Percentiles rank a stretch among this genome's conserved stretches.
These are phyloP conservation scores for Miscanthus sacchariflorus DNA, from an alignment of 202 grass and related monocot species.

Conservation along the genomic window DNA sequence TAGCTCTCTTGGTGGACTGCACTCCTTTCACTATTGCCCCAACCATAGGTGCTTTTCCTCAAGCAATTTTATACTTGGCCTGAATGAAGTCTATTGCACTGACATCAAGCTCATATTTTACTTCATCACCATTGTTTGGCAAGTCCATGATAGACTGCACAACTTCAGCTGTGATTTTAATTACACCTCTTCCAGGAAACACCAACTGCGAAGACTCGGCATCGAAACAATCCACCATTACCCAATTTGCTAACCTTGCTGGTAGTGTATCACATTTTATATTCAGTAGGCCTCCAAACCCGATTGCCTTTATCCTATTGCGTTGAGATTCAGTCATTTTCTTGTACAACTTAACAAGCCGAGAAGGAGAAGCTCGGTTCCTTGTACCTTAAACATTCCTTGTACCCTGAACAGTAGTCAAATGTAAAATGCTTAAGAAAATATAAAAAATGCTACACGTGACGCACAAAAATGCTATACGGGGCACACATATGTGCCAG, in stretches of 20 bases:
- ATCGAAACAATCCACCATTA: background rate
- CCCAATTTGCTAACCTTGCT: background rate
- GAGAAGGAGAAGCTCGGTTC: too few species aligned
- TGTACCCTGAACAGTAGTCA: too few species aligned
- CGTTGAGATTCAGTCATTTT: too few species aligned
- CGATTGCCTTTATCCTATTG: too few species aligned
- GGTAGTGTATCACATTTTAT: too few species aligned
- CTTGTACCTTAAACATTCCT: too few species aligned
- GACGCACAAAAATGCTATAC: too few species aligned
- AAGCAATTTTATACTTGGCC: background rate
- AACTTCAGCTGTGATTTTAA: background rate
- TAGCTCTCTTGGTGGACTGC: background rate
- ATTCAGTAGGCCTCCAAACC: too few species aligned
- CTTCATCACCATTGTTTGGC: background rate
- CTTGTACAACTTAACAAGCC: too few species aligned
- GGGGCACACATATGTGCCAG: too few species aligned
- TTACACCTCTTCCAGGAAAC: background rate
- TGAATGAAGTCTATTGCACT: background rate
- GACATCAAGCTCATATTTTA: background rate
- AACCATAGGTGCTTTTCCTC: background rate
- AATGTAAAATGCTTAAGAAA: too few species aligned
- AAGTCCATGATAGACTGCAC: background rate
- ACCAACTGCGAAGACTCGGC: background rate
- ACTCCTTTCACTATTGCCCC: background rate
- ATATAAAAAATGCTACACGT: too few species aligned